A percentile compares a stretch with the other conserved stretches of the same genome.
These are phyloP conservation scores for Rhinocladiella mackenziei DNA, from an alignment of 2,329 filamentous ascomycete species.

Conservation along the genomic window DNA sequence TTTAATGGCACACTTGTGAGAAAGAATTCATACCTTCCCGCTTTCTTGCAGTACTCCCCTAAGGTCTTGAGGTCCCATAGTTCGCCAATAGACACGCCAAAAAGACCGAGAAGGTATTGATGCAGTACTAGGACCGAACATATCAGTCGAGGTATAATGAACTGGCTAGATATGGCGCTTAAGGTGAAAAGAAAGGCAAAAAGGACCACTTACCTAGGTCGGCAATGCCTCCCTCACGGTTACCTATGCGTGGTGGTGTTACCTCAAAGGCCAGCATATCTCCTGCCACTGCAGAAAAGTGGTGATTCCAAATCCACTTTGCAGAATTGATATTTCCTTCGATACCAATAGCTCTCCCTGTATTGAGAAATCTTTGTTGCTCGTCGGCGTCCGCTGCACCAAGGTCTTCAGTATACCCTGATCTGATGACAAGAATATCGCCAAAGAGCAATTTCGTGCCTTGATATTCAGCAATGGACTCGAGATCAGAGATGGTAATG, in stretches of 20 bases:
- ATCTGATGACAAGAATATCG: slow-evolving; percentile 64
- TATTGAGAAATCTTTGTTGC: slow-evolving; percentile 30
- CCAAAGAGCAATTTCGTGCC: slow-evolving; percentile 56
- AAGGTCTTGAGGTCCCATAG: not conserved
- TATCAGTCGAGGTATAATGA: not conserved
- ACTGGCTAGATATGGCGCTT: not conserved
- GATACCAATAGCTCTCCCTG: slow-evolving; percentile 45
- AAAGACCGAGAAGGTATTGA: not conserved
- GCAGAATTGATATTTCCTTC: slow-evolving; percentile 48
- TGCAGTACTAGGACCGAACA: not conserved
- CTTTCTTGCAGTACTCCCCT: not conserved
- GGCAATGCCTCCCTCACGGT: not conserved
- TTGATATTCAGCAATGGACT: slow-evolving; percentile 53
- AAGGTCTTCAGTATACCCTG: slow-evolving; percentile 59
- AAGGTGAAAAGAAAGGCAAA: not conserved
- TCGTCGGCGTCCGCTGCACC: slow-evolving; percentile 41
- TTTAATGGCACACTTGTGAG: not conserved
- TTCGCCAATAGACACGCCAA: not conserved
- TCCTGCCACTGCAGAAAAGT: slow-evolving; percentile 54
- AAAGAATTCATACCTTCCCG: not conserved
- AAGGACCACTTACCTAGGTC: slow-evolving; percentile 23
- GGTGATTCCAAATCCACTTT: slow-evolving; percentile 56
- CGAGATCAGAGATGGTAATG: slow-evolving; percentile 55
- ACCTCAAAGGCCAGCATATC: slow-evolving; percentile 54
- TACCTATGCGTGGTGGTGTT: slow-evolving; percentile 37